Conservation (phyloP, 768 basidiomycete species). For the Phaeolepiota aurea region DNA sequence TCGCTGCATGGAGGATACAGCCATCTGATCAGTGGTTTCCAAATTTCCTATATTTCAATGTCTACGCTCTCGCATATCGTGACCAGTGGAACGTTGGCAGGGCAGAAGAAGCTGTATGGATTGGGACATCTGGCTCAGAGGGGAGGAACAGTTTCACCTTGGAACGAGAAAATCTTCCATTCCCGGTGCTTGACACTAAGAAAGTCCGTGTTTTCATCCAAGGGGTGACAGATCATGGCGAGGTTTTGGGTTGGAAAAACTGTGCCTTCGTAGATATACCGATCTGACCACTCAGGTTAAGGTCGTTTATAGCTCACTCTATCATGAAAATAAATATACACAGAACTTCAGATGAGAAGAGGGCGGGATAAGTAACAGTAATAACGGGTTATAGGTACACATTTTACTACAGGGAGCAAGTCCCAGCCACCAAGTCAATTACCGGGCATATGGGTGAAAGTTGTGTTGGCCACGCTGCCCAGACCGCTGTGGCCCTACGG, state of each 20-base stretch:
- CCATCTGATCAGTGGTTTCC: not conserved
- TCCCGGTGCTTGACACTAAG: not conserved
- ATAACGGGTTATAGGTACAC: conserved; percentile 1
- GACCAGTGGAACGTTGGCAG: not conserved
- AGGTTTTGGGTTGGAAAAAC: not conserved
- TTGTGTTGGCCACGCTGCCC: conserved; percentile 71
- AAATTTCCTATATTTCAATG: conserved; percentile 1
- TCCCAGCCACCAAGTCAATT: not conserved
- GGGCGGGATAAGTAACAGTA: conserved; percentile 5
- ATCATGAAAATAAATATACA: conserved; percentile 1
- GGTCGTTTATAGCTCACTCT: not conserved
- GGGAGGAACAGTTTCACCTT: not conserved
- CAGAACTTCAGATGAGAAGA: not conserved
- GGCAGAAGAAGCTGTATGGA: not conserved
- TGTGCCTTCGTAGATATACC: not conserved
- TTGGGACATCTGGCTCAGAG: not conserved
- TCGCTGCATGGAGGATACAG: not conserved
- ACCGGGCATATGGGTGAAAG: conserved; percentile 81
- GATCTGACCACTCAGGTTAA: not conserved
- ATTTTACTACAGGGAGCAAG: not conserved
- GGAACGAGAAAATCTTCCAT: not conserved
- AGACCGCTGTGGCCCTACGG: conserved; percentile 68
- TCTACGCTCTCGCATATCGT: not conserved
- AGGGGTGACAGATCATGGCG: not conserved
- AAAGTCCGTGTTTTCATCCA: not conserved